Evolutionary conservation across 768 basidiomycete genomes (phyloP), one percentile per base, ranked within the genome.

Genomic region (Piloderma croceum): DNA sequence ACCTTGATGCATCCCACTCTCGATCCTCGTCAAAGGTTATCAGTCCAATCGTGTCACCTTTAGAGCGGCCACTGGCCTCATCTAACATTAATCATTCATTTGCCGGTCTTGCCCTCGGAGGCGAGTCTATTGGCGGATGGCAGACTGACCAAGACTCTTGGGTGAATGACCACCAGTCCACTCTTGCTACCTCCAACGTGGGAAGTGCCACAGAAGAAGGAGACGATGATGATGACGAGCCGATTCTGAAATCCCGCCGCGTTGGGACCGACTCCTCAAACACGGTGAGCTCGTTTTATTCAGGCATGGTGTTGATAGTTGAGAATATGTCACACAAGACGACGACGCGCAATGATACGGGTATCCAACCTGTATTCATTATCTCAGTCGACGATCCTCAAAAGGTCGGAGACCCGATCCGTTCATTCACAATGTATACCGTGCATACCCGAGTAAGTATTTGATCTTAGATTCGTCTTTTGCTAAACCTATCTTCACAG

Each of bases 311-410:
- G 13, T 18, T 24, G 17, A 29, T 7, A 18, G 19, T 34, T 23
- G 19, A 24, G 36, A 39, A 6, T 36, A 33, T 21, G n/a, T 32
- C 36, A 24, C 12, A 38, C 20, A 31, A 62, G 36, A 65, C 27
- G 27, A 27, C 48, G 23, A 45, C 53, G 18, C 58, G 52, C 31
- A 58, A 45, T 31, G 55, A 78, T 37, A 73, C 69, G 40, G 70
- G 70, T 1, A 52, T 83, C 25, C 77, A 73, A 41, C 85, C 88
- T 17, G 67, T 85, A 19, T 97, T 96, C 58, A 60, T 75, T 6
- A 90, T 99, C 48, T 77, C 85, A 0, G 91, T 99, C n/a, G 88
- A 90, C 39, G 96, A 99, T 61, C 96, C 96, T 5, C 92, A 97
- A 50, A 90, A 87, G 51, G 87, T 97, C 32, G 96, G 96, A n/a